Evolutionary conservation across 208 protist genomes (phyloP), one percentile per base, ranked within the genome.

Genomic region (Acanthamoeba pearcei): DNA sequence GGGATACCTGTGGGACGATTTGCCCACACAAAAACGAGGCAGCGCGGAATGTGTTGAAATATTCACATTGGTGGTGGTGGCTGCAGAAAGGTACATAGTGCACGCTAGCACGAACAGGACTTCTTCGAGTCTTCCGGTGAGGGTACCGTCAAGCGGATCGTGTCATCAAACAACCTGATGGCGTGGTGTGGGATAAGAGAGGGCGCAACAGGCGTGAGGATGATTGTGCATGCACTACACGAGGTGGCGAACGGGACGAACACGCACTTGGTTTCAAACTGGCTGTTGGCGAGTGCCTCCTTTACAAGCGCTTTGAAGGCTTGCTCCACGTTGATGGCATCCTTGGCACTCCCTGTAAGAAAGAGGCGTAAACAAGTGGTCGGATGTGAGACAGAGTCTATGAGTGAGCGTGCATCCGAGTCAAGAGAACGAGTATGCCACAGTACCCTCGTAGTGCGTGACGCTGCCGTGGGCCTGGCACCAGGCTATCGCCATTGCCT

Each of bases 261-360:
- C 19, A 22, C 53, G 53, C 19, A 80, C 72, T 80, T 80, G 35
- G 27, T 19, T 29, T 80, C 72, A 27, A 46, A 19, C 72, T 80
- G 72, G 38, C 17, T 46, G 72, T 80, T 80, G 32, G 38, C 32
- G 8, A 88, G 24, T 19, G 80, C 80, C 19, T 88, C 53, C n/a
- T 88, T 88, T 10, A 64, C 24, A 9, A 88, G 51, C 64, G 29
- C 53, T 17, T 32, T 64, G 53, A 88, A 88, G 38, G 80, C 80
- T 24, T 88, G 80, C 35, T 88, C 80, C 38, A 88, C 80, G 80
- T 88, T 88, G 13, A 88, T 88, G 46, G 80, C 80, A 17, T 88
- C 80, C 51, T 88, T 88, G 51, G 80, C 80, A 64, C 80, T 80
- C 32, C 72, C 72, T 80, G 53, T 22, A 60, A 49, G 46, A 49